A percentile compares a stretch with the other conserved stretches of the same genome.
Evolutionary conservation across 31 red algal species (phyloP).

Genomic region (Endocladia muricata): DNA sequence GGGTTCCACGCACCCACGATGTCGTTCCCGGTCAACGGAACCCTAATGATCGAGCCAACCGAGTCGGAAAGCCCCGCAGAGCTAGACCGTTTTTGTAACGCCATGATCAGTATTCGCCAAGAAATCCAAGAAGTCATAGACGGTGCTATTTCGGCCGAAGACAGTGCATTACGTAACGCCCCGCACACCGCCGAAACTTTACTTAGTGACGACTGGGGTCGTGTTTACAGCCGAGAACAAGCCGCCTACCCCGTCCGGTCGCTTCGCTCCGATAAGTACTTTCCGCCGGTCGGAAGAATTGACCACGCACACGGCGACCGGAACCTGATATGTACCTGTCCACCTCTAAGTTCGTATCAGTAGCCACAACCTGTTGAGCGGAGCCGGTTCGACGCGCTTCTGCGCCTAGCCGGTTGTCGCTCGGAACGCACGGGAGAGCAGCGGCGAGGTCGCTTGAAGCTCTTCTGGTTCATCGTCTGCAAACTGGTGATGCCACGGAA

Average conservation of each 20-base stretch:
- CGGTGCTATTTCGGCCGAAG: slow-evolving; percentile 3
- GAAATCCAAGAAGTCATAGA: slow-evolving; percentile 25
- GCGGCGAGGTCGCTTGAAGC: too few species aligned
- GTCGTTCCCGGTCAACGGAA: slow-evolving; percentile 21
- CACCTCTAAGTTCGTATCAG: not conserved
- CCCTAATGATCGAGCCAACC: slow-evolving; percentile 40
- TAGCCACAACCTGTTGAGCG: too few species aligned
- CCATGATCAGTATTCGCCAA: slow-evolving; percentile 15
- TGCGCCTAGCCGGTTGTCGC: too few species aligned
- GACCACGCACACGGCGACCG: slow-evolving; percentile 20
- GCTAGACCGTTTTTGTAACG: slow-evolving; percentile 30
- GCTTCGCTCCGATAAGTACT: slow-evolving; percentile 8
- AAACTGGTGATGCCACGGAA: too few species aligned
- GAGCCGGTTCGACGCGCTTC: too few species aligned
- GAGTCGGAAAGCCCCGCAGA: slow-evolving; percentile 27
- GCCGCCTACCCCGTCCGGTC: not conserved
- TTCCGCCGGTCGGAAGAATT: slow-evolving; percentile 10
- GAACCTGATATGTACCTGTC: slow-evolving; percentile 37
- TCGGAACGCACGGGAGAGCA: too few species aligned
- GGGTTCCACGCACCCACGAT: slow-evolving; percentile 36
- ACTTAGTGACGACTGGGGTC: not conserved
- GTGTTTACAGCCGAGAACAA: not conserved
- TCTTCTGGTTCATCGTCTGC: too few species aligned
- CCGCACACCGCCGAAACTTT: not conserved
- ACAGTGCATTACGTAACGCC: not conserved